These are phyloP conservation scores for Xylariaceae sp. DNA, from an alignment of 2,329 filamentous ascomycete genomes.

Conservation along the genomic window DNA sequence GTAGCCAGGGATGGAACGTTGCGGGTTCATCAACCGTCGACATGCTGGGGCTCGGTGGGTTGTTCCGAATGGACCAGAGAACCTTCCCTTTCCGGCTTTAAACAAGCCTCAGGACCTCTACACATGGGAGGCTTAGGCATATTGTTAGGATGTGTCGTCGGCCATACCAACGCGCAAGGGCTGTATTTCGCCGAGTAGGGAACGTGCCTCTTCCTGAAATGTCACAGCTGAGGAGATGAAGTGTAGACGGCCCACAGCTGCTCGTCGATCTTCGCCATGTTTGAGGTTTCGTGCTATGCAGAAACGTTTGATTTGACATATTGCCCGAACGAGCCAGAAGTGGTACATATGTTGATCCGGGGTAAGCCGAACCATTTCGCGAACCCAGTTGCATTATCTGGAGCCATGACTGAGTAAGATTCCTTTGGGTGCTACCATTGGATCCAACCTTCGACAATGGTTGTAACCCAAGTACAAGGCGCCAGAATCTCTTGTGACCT, in stretches of 20 bases:
- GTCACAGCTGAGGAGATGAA: background rate
- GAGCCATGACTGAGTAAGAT: too few relatives aligned
- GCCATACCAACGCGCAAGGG: conserved; percentile 11
- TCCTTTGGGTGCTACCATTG: too few relatives aligned
- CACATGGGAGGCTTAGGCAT: background rate
- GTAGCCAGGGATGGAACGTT: conserved; percentile 8
- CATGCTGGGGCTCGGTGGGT: background rate
- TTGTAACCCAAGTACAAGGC: too few relatives aligned
- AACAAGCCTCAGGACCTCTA: background rate
- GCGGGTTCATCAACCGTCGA: conserved; percentile 1
- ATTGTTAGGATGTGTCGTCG: background rate
- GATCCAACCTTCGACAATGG: too few relatives aligned
- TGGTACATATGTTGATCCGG: conserved; percentile 16
- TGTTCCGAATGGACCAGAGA: conserved; percentile 3
- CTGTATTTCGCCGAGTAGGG: conserved; percentile 15
- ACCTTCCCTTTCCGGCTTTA: conserved; percentile 18
- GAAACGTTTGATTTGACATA: conserved; percentile 12
- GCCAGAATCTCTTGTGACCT: too few relatives aligned
- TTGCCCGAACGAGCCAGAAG: conserved; percentile 1
- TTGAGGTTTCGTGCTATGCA: conserved; percentile 1
- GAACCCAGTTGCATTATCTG: too few relatives aligned
- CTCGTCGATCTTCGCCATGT: conserved; percentile 2
- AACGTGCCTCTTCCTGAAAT: background rate
- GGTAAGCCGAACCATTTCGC: conserved; percentile 8
- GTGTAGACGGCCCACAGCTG: background rate